Conservation (phyloP, 139 green algal genomes). For the Coelastrella sp. region DNA sequence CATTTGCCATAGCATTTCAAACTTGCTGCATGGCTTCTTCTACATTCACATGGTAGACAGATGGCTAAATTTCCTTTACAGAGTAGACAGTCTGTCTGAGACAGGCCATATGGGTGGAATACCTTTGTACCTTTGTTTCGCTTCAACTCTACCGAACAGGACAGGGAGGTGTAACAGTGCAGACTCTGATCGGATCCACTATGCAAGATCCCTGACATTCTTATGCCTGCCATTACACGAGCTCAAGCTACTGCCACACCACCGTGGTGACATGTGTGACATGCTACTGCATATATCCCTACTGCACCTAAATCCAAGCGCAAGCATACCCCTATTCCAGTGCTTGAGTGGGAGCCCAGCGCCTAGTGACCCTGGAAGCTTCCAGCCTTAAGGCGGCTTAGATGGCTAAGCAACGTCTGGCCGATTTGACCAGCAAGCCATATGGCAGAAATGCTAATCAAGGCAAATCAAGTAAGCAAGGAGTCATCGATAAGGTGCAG, state of each 20-base stretch:
- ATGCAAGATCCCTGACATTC: background rate
- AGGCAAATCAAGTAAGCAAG: background rate
- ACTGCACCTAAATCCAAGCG: background rate
- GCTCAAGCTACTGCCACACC: background rate
- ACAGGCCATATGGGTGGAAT: background rate
- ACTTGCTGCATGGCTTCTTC: background rate
- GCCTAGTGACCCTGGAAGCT: background rate
- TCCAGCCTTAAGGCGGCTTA: too few species aligned
- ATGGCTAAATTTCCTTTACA: background rate
- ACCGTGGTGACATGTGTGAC: too few species aligned
- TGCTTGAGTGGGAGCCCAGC: background rate
- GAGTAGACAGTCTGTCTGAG: background rate
- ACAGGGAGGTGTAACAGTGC: slow-evolving; percentile 50
- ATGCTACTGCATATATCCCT: background rate
- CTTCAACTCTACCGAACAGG: background rate
- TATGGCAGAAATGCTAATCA: background rate
- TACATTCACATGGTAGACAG: too few species aligned
- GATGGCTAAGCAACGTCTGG: background rate
- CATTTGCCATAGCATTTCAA: too few species aligned
- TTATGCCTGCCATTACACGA: background rate
- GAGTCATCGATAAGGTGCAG: background rate
- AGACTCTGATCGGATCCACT: too few species aligned
- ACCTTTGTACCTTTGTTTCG: background rate
- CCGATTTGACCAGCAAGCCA: background rate
- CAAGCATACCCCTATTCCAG: slow-evolving; percentile 4